phyloP scores from a whole-genome alignment of 306 rosid genomes.

The Ceratonia siliqua region DNA sequence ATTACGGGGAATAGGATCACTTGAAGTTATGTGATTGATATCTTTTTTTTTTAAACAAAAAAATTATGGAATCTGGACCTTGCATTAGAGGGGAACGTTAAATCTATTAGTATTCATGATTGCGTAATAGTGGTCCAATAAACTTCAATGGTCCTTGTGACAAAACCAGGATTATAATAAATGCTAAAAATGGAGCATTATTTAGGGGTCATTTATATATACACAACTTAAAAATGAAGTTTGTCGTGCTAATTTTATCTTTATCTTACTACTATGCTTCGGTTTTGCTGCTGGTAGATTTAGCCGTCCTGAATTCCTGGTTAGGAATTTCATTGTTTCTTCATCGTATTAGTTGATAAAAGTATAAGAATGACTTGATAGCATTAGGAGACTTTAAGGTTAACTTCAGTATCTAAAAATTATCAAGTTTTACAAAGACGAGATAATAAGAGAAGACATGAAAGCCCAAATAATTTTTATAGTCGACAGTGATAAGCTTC shows the following conservation, averaged over 20 bases:
- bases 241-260: neutral
- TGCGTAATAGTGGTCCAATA: neutral
- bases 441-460: no score
- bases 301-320: neutral
- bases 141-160: neutral
- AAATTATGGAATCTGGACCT: neutral
- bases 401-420: no score
- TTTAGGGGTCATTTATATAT: no score
- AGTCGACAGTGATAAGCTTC: no score
- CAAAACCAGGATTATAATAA: neutral
- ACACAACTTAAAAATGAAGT: neutral
- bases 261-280: neutral
- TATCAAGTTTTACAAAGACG: no score
- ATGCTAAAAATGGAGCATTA: neutral
- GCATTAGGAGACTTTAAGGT: no score
- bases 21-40: neutral
- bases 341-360: no score
- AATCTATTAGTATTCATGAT: neutral
- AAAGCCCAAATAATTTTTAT: no score
- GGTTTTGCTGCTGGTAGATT: neutral
- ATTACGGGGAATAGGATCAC: neutral
- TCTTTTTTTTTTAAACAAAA: neutral
- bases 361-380: no score
- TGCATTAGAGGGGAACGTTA: neutral
- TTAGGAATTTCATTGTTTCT: neutral